Conservation (phyloP, 371 early-diverging fungal species). For the Mortierella sp. region DNA sequence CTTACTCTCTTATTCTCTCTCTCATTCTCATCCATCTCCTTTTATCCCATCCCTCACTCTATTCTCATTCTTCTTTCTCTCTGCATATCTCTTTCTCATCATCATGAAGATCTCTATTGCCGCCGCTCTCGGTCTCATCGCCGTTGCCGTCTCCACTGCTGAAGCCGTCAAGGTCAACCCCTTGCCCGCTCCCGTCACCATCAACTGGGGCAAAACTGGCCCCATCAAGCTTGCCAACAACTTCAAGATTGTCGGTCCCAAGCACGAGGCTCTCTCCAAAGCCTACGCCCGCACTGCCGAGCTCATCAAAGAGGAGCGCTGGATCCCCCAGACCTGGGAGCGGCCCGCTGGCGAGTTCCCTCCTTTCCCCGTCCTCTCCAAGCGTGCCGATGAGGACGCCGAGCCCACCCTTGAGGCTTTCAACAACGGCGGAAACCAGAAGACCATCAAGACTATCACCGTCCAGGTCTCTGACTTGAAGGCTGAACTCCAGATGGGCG, state of each 20-base stretch:
- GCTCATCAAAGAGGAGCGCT: conserved; percentile 49
- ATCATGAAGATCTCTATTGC: conserved; percentile 48
- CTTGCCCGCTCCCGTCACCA: conserved; percentile 41
- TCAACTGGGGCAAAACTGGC: conserved; percentile 39
- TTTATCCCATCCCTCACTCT: background rate
- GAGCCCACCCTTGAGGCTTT: background rate
- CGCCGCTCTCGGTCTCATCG: conserved; percentile 48
- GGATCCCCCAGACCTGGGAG: conserved; percentile 57
- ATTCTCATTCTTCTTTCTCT: background rate
- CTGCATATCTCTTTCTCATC: background rate
- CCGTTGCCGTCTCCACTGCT: conserved; percentile 27
- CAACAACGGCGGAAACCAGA: conserved; percentile 12
- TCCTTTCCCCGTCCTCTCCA: conserved; percentile 35
- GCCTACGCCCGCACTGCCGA: conserved; percentile 46
- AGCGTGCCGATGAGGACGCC: conserved; percentile 36
- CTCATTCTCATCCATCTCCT: background rate
- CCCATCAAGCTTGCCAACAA: conserved; percentile 42
- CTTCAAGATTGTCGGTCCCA: conserved; percentile 44
- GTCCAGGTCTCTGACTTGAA: conserved; percentile 59
- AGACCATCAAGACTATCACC: conserved; percentile 25
- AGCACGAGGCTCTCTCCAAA: conserved; percentile 33
- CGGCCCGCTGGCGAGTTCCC: conserved; percentile 42
- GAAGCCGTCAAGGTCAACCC: conserved; percentile 58
- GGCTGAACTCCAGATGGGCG: conserved; percentile 61
- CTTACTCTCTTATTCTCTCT: background rate